Base-by-base conservation (phyloP, 441 rosid species). In the Corymbia calophylla region DNA sequence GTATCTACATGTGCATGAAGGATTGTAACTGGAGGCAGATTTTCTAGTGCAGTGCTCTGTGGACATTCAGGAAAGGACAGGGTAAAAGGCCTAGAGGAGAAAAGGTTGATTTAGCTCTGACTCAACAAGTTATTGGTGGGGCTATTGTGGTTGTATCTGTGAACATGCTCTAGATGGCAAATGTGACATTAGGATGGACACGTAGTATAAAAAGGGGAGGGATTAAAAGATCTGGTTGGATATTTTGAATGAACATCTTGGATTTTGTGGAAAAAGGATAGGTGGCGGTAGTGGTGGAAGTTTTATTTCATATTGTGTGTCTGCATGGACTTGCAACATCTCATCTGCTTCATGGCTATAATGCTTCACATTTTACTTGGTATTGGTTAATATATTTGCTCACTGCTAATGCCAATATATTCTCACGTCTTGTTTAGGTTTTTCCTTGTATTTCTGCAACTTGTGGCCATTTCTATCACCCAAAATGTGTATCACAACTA, bases 381-480 rank as follows among this genome's bases (percentile, higher is more conserved):
- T 39, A 44, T 39, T 77, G 84, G n/a, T 44, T 70, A 23, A 77
- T 47, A 87, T 55, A 60, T 29, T 86, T 29, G 64, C 85, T 85
- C 58, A 87, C 87, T n/a, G 18, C 84, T 77, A 77, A 77, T 23
- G n/a, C 51, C 47, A 47, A 86, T 56, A 47, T 84, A 77, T 66
- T 73, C 77, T 62, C 87, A 31, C 89, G 39, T 70, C 39, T 66
- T 86, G 9, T 88, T 82, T 85, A 96, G 97, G 97, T 96, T 87
- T 95, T 95, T 88, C 93, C 94, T 86, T 95, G 97, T 92, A 90
- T 91, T 64, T 93, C 95, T 27, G 95, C 96, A 87, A 93, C 94
- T 14, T 95, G 98, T 66, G 97, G 98, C 53, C 94, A 92, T 87
- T 95, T 94, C 90, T 96, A 95, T 93, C 98, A 96, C 90, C 96